Evolutionary conservation across 2,329 filamentous ascomycete species (phyloP).

Genomic region (Periconia sp.): DNA sequence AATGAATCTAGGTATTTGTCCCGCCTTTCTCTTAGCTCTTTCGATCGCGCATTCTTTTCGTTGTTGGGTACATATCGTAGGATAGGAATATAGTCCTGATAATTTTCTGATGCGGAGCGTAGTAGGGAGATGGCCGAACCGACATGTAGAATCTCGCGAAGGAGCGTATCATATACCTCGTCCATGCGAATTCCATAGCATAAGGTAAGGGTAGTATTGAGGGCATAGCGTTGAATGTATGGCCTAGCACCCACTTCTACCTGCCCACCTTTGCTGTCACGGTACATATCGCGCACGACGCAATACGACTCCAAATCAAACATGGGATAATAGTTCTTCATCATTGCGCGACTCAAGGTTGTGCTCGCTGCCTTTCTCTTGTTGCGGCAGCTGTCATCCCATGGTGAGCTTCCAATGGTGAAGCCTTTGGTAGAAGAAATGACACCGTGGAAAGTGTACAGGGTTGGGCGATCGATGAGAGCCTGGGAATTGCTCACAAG

Average conservation of each 20-base stretch:
- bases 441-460: constrained; percentile 61
- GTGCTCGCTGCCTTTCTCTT: constrained; percentile 59
- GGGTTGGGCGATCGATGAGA: constrained; percentile 57
- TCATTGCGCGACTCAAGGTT: constrained; percentile 53
- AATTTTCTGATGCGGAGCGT: constrained; percentile 59
- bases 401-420: constrained; percentile 58
- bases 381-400: constrained; percentile 61
- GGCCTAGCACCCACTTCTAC: constrained; percentile 55
- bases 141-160: constrained; percentile 60
- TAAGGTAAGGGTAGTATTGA: constrained; percentile 62
- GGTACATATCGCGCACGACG: constrained; percentile 56
- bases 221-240: constrained; percentile 60
- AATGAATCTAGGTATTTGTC: constrained; percentile 59
- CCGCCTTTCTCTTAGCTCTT: constrained; percentile 54
- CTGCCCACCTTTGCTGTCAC: constrained; percentile 46
- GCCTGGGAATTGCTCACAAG: constrained; percentile 58
- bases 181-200: constrained; percentile 64
- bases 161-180: constrained; percentile 57
- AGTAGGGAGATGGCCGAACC: constrained; percentile 59
- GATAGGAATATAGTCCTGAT: constrained; percentile 60
- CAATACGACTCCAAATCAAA: constrained; percentile 61
- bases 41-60: constrained; percentile 56
- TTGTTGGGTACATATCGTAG: constrained; percentile 60
- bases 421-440: constrained; percentile 42
- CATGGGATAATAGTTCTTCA: constrained; percentile 59